Base-by-base conservation (phyloP, 2,329 filamentous ascomycete genomes). In the Fusarium phyllophilum region DNA sequence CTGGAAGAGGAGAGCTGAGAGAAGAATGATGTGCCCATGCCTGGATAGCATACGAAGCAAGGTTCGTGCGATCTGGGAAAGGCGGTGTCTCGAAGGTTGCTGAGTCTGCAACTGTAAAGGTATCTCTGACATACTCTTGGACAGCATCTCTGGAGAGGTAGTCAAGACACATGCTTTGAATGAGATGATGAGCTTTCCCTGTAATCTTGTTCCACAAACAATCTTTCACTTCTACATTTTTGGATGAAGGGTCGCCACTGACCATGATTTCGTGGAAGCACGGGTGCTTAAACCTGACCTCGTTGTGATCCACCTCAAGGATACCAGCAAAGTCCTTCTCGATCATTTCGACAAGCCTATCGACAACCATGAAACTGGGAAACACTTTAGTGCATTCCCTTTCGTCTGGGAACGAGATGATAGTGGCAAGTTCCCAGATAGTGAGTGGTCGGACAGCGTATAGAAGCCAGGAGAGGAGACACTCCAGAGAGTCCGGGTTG, bases 21-120 rank as follows among this genome's bases (percentile, higher is more conserved):
- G 34, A 38, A 18, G 41, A 70, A 18, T 68, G 67, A 26, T 70
- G 52, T 17, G 57, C 8, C 64, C 57, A 70, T 8, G 67, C 64
- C 9, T 58, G 64, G 5, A 70, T 39, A 24, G 57, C 45, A n/a
- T 63, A 68, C 5, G 67, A 68, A 0, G 24, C n/a, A 14, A 70
- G 39, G 6, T 63, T 70, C 0, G 44, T 42, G 22, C 67, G 63
- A 24, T 62, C 57, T 18, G 51, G 24, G 12, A 63, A 65, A 4
- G 48, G 51, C 0, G 54, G 54, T 8, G 54, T 55, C 39, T 68
- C 46, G 12, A 60, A 68, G 8, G 34, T 33, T 33, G 20, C 5
- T 8, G 42, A 5, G 24, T 59, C 55, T 6, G 7, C 2, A 18
- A 54, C 17, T 10, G 39, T 13, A 3, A 60, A 48, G 0, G 7